These are phyloP conservation scores for Paxillus rubicundulus DNA, from an alignment of 768 basidiomycete genomes.

Conservation along the genomic window DNA sequence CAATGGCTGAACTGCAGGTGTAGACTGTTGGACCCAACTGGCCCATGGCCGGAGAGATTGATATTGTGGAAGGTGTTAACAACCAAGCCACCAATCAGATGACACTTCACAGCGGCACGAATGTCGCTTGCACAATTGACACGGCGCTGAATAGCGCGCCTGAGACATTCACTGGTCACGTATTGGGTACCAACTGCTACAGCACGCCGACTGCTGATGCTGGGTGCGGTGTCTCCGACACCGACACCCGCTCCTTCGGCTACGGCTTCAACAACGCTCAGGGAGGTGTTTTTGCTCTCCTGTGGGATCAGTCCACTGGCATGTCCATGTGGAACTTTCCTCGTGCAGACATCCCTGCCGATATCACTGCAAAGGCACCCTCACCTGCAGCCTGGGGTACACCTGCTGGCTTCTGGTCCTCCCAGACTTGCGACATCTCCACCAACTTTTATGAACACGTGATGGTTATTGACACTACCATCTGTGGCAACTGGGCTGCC, in stretches of 20 bases:
- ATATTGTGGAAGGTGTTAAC: slow-evolving; percentile 75
- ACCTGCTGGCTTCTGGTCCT: slow-evolving; percentile 52
- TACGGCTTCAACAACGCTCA: slow-evolving; percentile 30
- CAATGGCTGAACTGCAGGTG: background rate
- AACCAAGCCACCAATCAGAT: slow-evolving; percentile 55
- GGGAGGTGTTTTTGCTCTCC: slow-evolving; percentile 56
- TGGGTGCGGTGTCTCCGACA: slow-evolving; percentile 51
- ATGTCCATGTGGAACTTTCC: slow-evolving; percentile 59
- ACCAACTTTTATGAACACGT: slow-evolving; percentile 52
- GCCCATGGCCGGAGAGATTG: slow-evolving; percentile 62
- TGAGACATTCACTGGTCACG: slow-evolving; percentile 18
- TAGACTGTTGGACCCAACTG: slow-evolving; percentile 49
- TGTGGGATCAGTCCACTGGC: slow-evolving; percentile 47
- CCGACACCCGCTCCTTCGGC: slow-evolving; percentile 42
- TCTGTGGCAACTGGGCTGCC: slow-evolving; percentile 33
- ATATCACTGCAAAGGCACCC: slow-evolving; percentile 46
- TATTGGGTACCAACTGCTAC: slow-evolving; percentile 35
- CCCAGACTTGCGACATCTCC: slow-evolving; percentile 46
- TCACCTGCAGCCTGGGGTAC: slow-evolving; percentile 50
- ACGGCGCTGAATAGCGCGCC: slow-evolving; percentile 11
- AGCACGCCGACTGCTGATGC: slow-evolving; percentile 40
- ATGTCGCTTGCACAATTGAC: slow-evolving; percentile 35
- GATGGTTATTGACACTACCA: slow-evolving; percentile 41
- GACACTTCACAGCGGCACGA: slow-evolving; percentile 58
- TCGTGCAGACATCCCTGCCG: slow-evolving; percentile 48